These are phyloP conservation scores for Linanthus parryae DNA, from an alignment of 148 eudicot species.

Conservation along the genomic window DNA sequence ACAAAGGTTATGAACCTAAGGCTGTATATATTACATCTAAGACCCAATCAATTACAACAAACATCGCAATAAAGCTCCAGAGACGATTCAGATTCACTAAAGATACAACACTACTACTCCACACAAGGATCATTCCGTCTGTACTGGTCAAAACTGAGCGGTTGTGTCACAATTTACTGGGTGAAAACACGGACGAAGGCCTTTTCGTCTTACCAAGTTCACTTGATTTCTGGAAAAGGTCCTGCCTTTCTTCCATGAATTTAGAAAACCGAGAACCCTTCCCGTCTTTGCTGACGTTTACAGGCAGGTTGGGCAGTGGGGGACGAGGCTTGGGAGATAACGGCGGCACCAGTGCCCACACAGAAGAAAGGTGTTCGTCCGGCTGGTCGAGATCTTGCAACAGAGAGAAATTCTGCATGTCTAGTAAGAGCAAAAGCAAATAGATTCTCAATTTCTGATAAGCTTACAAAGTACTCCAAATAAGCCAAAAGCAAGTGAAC, in stretches of 20 bases:
- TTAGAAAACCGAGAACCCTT: slow-evolving; percentile 88
- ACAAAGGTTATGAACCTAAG: too few relatives aligned
- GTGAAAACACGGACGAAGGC: slow-evolving; percentile 27
- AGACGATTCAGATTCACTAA: too few relatives aligned
- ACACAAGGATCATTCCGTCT: neutral
- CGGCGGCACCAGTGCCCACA: slow-evolving; percentile 89
- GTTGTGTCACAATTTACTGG: slow-evolving; percentile 64
- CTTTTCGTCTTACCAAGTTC: slow-evolving; percentile 25
- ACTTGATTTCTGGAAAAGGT: slow-evolving; percentile 31
- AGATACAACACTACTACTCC: too few relatives aligned
- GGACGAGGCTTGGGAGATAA: slow-evolving; percentile 61
- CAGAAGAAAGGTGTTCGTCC: slow-evolving; percentile 52
- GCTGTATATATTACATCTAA: too few relatives aligned
- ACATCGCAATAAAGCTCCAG: too few relatives aligned
- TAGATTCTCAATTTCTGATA: neutral
- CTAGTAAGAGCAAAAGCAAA: slow-evolving; percentile 22
- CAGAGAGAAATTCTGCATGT: slow-evolving; percentile 48
- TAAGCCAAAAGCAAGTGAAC: too few relatives aligned
- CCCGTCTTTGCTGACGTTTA: slow-evolving; percentile 26
- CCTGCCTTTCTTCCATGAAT: slow-evolving; percentile 62
- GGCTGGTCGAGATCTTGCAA: slow-evolving; percentile 72
- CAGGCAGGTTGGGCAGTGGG: slow-evolving; percentile 26
- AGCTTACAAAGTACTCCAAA: too few relatives aligned
- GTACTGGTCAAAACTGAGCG: neutral
- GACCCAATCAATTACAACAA: too few relatives aligned